Base-by-base conservation (phyloP, 441 rosid species). In the Syzygium malaccense region DNA sequence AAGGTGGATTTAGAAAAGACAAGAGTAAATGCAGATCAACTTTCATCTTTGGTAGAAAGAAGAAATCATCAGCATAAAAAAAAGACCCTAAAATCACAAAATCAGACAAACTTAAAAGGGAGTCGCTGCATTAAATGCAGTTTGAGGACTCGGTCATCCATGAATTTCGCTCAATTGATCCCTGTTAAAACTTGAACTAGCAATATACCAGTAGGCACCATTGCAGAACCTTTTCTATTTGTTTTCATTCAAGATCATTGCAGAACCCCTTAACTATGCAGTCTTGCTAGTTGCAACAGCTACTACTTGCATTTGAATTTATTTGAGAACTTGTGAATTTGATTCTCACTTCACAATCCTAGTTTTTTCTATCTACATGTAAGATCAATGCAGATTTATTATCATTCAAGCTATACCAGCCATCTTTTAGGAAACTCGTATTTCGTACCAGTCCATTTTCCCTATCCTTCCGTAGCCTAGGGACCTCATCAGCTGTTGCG, bases 401-500 rank as follows among this genome's bases (percentile, higher is more conserved):
- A 41, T 26, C n/a, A 28, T 49, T 60, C 83, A 48, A 86, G 83
- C 51, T 14, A n/a, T 86, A 54, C 18, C 28, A 53, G 57, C 57
- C 14, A 23, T 51, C 18, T 64, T 57, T 58, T n/a, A 32, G 54
- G 51, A 33, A 80, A 58, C 32, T 19, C 3, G 7, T 48, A 32
- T 33, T 83, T 66, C 88, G 49, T 94, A 97, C 99, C 94, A 94
- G 90, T 89, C 98, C 99, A 28, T 93, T 91, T 90, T 97, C 97
- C 91, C 99, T 93, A 87, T 96, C 99, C 92, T 95, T 94, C 57
- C 98, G 97, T 87, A 97, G 93, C 88, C 88, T 86, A 84, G 98
- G 95, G 90, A 96, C 97, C 90, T 96, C 96, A 90, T 96, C 98
- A 55, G 99, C 97, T 79, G 93, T 95, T 92, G 99, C 98, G 84